These are phyloP conservation scores for Sarocladium brachiariae DNA, from an alignment of 2,329 filamentous ascomycete genomes.

Conservation along the genomic window DNA sequence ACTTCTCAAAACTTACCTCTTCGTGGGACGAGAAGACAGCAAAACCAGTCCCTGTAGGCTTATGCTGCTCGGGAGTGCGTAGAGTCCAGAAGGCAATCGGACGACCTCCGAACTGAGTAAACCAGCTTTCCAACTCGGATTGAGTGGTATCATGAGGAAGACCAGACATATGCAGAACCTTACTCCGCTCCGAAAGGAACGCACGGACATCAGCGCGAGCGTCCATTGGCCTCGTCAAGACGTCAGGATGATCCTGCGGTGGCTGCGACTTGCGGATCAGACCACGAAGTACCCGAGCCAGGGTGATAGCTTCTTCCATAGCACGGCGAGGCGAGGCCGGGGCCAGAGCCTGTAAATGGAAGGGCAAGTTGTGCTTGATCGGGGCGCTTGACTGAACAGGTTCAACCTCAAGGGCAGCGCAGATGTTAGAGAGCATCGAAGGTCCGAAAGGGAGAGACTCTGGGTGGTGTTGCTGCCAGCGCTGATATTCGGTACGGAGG, in stretches of 20 bases:
- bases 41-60: conserved; percentile 97
- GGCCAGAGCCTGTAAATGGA: conserved; percentile 92
- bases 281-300: conserved; percentile 85
- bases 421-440: conserved; percentile 94
- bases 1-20: conserved; percentile 61
- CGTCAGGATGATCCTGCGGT: conserved; percentile 86
- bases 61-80: conserved; percentile 95
- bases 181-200: conserved; percentile 92
- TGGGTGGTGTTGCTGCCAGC: conserved; percentile 97
- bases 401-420: conserved; percentile 94
- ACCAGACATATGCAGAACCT: conserved; percentile 96
- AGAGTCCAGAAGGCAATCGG: conserved; percentile 99
- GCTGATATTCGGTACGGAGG: conserved; percentile 92
- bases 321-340: conserved; percentile 92
- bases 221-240: conserved; percentile 92
- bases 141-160: conserved; percentile 97
- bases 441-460: conserved; percentile 96
- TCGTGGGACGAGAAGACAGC: conserved; percentile 98
- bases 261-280: conserved; percentile 96
- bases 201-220: conserved; percentile 92
- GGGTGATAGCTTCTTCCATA: conserved; percentile 94
- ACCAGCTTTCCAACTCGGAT: conserved; percentile 98
- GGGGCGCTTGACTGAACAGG: conserved; percentile 95
- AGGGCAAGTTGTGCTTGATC: conserved; percentile 97
- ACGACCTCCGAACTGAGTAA: conserved; percentile 94